These are phyloP conservation scores for Yamadazyma trypodendri DNA, from an alignment of 1,139 yeast genomes.

Conservation along the genomic window DNA sequence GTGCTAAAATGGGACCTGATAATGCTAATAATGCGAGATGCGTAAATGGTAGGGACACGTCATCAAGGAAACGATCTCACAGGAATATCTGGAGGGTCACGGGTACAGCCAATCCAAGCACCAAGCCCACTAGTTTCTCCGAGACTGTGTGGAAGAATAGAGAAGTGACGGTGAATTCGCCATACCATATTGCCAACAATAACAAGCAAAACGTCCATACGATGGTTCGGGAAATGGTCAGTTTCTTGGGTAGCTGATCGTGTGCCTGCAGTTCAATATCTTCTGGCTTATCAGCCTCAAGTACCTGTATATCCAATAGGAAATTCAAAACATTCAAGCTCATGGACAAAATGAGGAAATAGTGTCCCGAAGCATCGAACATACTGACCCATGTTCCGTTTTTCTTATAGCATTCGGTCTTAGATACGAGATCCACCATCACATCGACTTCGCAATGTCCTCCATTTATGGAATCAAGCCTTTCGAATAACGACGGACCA, in stretches of 20 bases:
- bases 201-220: neutral
- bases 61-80: neutral
- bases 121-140: constrained; percentile 56
- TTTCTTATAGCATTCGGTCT: constrained; percentile 13
- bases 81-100: no score
- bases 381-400: constrained; percentile 50
- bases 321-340: constrained; percentile 40
- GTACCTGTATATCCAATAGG: neutral
- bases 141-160: constrained; percentile 59
- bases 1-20: constrained; percentile 2
- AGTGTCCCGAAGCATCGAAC: constrained; percentile 66
- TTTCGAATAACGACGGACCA: constrained; percentile 45
- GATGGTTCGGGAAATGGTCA: constrained; percentile 2
- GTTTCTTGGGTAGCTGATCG: constrained; percentile 3
- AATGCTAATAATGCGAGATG: constrained; percentile 8
- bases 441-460: constrained; percentile 34
- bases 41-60: constrained; percentile 4
- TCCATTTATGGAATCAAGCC: constrained; percentile 38
- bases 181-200: constrained; percentile 13
- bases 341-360: constrained; percentile 50
- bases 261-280: constrained; percentile 8
- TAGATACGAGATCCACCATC: neutral
- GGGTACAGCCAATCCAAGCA: constrained; percentile 43
- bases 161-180: constrained; percentile 52
- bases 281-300: constrained; percentile 8